Percentiles rank a stretch among this genome's conserved stretches.
Conservation (phyloP, 2,329 filamentous ascomycete genomes). For the Trichoderma atroviride region DNA sequence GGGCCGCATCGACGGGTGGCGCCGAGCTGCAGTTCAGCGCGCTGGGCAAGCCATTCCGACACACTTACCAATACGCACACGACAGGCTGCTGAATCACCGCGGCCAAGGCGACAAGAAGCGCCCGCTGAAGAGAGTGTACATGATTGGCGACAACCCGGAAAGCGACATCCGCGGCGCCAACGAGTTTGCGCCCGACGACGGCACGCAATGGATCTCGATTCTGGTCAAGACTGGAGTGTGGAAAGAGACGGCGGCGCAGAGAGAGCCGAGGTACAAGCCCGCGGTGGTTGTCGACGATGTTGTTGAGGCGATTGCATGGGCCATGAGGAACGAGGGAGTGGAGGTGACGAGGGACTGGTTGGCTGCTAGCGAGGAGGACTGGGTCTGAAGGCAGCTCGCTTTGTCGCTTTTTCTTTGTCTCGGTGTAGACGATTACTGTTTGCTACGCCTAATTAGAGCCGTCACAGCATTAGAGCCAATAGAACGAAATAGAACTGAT, state of each 20-base stretch:
- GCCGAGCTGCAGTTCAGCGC: conserved; percentile 63
- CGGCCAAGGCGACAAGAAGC: conserved; percentile 47
- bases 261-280: conserved; percentile 62
- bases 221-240: conserved; percentile 81
- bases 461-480: neutral
- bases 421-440: neutral
- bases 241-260: conserved; percentile 47
- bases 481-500: neutral
- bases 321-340: conserved; percentile 62
- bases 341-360: conserved; percentile 40
- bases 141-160: conserved; percentile 94
- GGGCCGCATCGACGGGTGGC: conserved; percentile 70
- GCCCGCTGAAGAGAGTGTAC: conserved; percentile 75
- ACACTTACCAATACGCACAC: conserved; percentile 79
- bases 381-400: neutral
- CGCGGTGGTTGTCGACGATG: conserved; percentile 69
- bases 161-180: conserved; percentile 87
- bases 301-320: conserved; percentile 76
- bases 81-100: conserved; percentile 66
- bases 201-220: conserved; percentile 78
- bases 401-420: neutral
- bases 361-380: conserved; percentile 27
- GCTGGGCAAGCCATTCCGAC: conserved; percentile 79
- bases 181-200: conserved; percentile 67
- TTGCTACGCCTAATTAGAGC: neutral